Evolutionary conservation across 371 early-diverging fungal genomes (phyloP).

Genomic region (Mortierella sp.): DNA sequence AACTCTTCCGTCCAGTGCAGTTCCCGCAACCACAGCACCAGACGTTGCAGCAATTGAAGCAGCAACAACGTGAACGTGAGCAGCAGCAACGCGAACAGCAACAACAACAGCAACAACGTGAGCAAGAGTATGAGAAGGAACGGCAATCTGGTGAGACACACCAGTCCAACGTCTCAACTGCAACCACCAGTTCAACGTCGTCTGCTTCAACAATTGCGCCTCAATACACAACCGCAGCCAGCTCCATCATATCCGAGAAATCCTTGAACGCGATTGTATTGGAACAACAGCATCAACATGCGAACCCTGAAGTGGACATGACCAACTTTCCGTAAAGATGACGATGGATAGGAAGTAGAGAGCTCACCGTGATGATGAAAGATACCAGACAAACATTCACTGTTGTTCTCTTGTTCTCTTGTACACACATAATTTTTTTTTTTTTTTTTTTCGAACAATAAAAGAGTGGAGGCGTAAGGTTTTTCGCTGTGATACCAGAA

Average conservation of each 20-base stretch:
- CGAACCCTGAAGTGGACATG: slow-evolving; percentile 50
- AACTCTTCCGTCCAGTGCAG: slow-evolving; percentile 23
- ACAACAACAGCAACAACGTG: slow-evolving; percentile 13
- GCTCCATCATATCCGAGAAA: background rate
- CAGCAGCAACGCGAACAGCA: slow-evolving; percentile 11
- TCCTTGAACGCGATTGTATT: background rate
- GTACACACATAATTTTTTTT: too few species aligned
- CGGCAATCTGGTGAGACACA: background rate
- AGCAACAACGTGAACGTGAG: slow-evolving; percentile 8
- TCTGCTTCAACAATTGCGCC: background rate
- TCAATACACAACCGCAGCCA: slow-evolving; percentile 8
- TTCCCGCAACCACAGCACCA: slow-evolving; percentile 19
- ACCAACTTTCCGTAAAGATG: slow-evolving; percentile 32
- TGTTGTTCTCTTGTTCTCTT: background rate
- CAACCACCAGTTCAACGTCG: background rate
- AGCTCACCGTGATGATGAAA: slow-evolving; percentile 11
- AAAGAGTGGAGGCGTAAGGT: too few species aligned
- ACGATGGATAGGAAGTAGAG: too few species aligned
- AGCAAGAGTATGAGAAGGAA: background rate
- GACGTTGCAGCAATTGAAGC: slow-evolving; percentile 25
- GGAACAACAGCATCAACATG: slow-evolving; percentile 27
- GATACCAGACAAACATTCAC: background rate
- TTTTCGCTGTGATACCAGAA: too few species aligned
- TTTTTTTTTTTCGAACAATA: too few species aligned
- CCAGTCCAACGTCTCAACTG: background rate